A percentile compares a stretch with the other conserved stretches of the same genome.
These are phyloP conservation scores for Aspergillus candidus DNA, from an alignment of 2,329 filamentous ascomycete species.

Conservation along the genomic window DNA sequence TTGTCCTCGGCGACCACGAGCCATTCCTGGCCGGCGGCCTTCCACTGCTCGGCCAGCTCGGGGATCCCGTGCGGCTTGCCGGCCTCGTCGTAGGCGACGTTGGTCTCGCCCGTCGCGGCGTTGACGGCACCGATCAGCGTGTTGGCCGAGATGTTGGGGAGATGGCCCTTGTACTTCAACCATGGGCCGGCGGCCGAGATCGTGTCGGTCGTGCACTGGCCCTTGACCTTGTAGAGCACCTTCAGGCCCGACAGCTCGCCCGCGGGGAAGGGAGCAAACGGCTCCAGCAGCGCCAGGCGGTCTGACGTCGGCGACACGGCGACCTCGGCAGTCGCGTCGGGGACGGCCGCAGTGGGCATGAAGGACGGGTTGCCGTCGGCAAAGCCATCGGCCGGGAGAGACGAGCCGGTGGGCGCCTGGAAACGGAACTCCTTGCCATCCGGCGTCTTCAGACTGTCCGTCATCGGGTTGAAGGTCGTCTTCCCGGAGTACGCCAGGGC, in stretches of 20 bases:
- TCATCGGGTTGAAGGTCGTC: constrained; percentile 94
- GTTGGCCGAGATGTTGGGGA: constrained; percentile 96
- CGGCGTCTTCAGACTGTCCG: constrained; percentile 73
- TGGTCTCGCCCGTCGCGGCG: constrained; percentile 85
- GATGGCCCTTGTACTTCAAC: constrained; percentile 98
- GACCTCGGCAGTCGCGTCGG: constrained; percentile 65
- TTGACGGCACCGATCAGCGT: constrained; percentile 94
- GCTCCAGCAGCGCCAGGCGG: constrained; percentile 83
- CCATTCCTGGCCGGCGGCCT: constrained; percentile 69
- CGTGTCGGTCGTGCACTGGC: constrained; percentile 98
- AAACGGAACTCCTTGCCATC: constrained; percentile 81
- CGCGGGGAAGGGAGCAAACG: constrained; percentile 76
- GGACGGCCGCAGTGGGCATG: constrained; percentile 63
- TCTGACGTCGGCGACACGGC: constrained; percentile 81
- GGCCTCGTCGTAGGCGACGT: constrained; percentile 81
- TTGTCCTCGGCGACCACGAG: constrained; percentile 96
- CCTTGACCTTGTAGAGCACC: constrained; percentile 92
- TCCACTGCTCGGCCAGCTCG: constrained; percentile 80
- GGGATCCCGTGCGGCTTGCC: constrained; percentile 73
- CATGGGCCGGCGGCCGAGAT: constrained; percentile 95
- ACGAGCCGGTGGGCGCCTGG: constrained; percentile 59
- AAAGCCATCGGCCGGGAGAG: constrained; percentile 67
- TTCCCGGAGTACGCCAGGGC: constrained; percentile 89
- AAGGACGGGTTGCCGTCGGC: constrained; percentile 70
- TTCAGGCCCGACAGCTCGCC: constrained; percentile 69